Percentiles rank a stretch among this genome's conserved stretches.
phyloP scores from a whole-genome alignment of 331 rosid species.

The Prunus yedoensis region DNA sequence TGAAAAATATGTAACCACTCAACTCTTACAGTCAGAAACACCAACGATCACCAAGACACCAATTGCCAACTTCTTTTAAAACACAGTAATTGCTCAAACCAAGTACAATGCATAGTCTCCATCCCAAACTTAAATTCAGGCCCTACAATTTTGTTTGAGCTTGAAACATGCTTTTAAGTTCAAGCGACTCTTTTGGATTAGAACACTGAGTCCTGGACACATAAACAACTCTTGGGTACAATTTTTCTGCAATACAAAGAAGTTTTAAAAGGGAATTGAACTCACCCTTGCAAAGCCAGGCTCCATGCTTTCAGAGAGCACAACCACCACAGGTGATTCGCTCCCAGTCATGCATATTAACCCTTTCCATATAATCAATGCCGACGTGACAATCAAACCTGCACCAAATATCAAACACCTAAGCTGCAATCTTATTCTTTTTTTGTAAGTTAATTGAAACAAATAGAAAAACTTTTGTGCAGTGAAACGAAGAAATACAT shows the following conservation, averaged over 20 bases:
- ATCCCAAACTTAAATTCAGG: neutral
- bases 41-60: neutral
- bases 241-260: neutral
- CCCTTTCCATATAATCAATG: slow-evolving; percentile 74
- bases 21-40: neutral
- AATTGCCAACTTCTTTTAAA: neutral
- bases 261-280: neutral
- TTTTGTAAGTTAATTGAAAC: neutral
- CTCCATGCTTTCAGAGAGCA: slow-evolving; percentile 89
- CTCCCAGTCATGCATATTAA: slow-evolving; percentile 68
- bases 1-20: neutral
- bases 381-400: slow-evolving; percentile 69
- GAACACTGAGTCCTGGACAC: neutral
- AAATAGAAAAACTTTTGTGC: neutral
- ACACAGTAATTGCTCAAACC: neutral
- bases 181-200: neutral
- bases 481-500: neutral
- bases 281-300: slow-evolving; percentile 85
- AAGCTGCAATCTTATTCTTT: slow-evolving; percentile 4
- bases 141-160: neutral
- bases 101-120: neutral
- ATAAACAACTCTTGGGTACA: neutral
- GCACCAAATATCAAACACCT: slow-evolving; percentile 6
- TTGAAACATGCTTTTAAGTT: neutral
- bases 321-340: slow-evolving; percentile 84